A percentile compares a stretch with the other conserved stretches of the same genome.
These are phyloP conservation scores for Cymbidium sinense DNA, from an alignment of 106 monocot species.

Conservation along the genomic window DNA sequence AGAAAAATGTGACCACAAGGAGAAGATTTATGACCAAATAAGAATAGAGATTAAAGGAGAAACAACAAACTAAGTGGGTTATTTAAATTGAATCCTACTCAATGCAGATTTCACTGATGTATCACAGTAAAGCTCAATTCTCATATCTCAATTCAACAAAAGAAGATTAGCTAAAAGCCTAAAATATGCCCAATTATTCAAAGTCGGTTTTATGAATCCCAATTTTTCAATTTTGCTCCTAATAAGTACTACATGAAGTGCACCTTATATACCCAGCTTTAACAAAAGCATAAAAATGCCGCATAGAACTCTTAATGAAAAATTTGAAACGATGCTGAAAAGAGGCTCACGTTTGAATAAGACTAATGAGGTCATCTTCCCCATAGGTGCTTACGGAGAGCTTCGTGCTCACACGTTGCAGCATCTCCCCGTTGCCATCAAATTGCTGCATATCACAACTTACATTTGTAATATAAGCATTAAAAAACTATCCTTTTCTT, in stretches of 20 bases:
- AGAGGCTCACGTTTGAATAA: conserved; percentile 68
- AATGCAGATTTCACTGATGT: no score
- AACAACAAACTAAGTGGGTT: neutral
- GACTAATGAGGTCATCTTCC: conserved; percentile 86
- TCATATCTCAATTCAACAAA: no score
- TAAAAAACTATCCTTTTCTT: neutral
- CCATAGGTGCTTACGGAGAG: conserved; percentile 85
- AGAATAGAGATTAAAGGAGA: neutral
- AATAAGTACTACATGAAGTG: no score
- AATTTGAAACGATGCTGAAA: neutral
- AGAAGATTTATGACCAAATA: conserved; percentile 1
- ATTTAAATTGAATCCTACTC: neutral
- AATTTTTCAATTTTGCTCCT: no score
- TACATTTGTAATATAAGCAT: neutral
- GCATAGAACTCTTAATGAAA: no score
- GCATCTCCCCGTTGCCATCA: conserved; percentile 51
- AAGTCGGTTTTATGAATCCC: no score
- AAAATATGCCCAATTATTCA: no score
- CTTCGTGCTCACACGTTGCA: conserved; percentile 72
- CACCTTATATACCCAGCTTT: no score
- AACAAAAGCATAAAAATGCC: no score
- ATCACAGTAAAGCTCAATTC: no score
- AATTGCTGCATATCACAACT: conserved; percentile 64
- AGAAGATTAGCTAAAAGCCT: no score
- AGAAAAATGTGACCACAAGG: neutral